Conservation (phyloP, 352 stramenopile species). For the Globisporangium ultimum region DNA sequence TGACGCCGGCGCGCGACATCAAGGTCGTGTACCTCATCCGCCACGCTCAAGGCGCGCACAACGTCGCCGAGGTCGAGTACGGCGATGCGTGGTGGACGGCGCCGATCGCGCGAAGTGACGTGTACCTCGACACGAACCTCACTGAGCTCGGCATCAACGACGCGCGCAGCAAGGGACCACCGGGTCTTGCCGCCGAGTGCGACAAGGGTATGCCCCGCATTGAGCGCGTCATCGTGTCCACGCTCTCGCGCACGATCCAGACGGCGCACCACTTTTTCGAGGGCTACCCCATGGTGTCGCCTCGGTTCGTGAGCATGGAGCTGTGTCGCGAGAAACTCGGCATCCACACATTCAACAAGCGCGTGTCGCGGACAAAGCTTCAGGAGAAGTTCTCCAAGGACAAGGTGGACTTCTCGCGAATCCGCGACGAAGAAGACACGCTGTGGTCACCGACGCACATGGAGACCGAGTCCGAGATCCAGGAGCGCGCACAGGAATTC, state of each 20-base stretch:
- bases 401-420: constrained; percentile 41
- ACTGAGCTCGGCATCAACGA: constrained; percentile 49
- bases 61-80: constrained; percentile 47
- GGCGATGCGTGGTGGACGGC: constrained; percentile 52
- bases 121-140: constrained; percentile 54
- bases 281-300: constrained; percentile 22
- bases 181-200: constrained; percentile 27
- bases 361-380: constrained; percentile 37
- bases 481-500: constrained; percentile 38
- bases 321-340: constrained; percentile 51
- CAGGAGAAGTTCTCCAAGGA: constrained; percentile 40
- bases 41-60: constrained; percentile 63
- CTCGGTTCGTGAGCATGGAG: constrained; percentile 55
- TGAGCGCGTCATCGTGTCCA: constrained; percentile 57
- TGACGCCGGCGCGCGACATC: constrained; percentile 15
- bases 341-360: constrained; percentile 62
- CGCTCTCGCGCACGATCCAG: constrained; percentile 57
- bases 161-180: constrained; percentile 33
- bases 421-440: constrained; percentile 41
- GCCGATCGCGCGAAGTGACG: constrained; percentile 46
- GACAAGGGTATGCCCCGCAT: constrained; percentile 49
- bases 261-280: constrained; percentile 59
- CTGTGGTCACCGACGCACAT: constrained; percentile 51
- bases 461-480: constrained; percentile 52
- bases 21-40: constrained; percentile 74